Evolutionary conservation across 2,329 filamentous ascomycete genomes (phyloP).

Genomic region (Mycosphaerella sp.): DNA sequence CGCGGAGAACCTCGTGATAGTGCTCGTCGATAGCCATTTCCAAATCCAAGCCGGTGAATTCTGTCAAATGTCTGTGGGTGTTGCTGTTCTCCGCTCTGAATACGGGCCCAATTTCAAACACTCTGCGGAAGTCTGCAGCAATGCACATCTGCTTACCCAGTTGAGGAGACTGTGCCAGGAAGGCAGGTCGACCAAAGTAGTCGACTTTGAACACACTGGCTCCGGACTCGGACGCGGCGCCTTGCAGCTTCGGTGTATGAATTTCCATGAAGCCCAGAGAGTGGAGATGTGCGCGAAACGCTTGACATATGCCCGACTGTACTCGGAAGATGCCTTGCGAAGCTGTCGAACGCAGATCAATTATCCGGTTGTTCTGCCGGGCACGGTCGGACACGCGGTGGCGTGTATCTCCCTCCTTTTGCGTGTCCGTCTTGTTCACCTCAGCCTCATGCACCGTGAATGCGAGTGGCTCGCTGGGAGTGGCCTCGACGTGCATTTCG

Average conservation of each 20-base stretch:
- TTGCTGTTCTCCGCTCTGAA: conserved; percentile 96
- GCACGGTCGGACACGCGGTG: conserved; percentile 64
- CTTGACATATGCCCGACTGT: conserved; percentile 69
- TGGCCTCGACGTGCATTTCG: conserved; percentile 56
- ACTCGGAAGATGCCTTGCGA: conserved; percentile 85
- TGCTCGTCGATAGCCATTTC: conserved; percentile 88
- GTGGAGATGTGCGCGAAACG: conserved; percentile 72
- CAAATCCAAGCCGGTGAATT: conserved; percentile 87
- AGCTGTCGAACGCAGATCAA: conserved; percentile 77
- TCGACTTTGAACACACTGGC: conserved; percentile 87
- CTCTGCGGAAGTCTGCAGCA: conserved; percentile 77
- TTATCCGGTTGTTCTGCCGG: conserved; percentile 69
- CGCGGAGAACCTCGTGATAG: conserved; percentile 77
- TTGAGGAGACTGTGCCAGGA: conserved; percentile 86
- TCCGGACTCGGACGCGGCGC: conserved; percentile 82
- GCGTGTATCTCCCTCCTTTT: conserved; percentile 51
- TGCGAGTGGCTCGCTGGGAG: conserved; percentile 56
- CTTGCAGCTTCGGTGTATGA: conserved; percentile 86
- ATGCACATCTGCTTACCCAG: conserved; percentile 90
- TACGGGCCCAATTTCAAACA: conserved; percentile 84
- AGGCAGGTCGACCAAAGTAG: conserved; percentile 82
- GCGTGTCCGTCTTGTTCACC: conserved; percentile 51
- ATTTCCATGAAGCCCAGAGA: conserved; percentile 80
- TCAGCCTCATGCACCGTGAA: conserved; percentile 67
- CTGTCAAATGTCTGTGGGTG: conserved; percentile 87